Percentiles rank a stretch among this genome's conserved stretches.
Evolutionary conservation across 306 rosid species (phyloP).

Genomic region (barrel medic (Medicago truncatula)): DNA sequence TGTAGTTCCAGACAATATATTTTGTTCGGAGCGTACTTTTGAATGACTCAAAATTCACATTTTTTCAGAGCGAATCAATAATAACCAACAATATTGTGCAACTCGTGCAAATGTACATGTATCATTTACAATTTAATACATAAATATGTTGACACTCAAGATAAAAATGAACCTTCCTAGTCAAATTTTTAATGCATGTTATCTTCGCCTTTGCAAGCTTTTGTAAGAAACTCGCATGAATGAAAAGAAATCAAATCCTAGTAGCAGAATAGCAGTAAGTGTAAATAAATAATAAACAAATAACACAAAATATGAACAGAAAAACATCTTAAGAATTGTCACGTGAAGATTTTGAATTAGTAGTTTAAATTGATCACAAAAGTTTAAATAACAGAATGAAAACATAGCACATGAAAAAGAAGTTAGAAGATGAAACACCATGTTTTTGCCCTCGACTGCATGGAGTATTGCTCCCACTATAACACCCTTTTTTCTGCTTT

Average conservation of each 20-base stretch:
- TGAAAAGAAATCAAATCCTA: not conserved
- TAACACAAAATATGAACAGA: not conserved
- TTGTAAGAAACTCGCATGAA: not conserved
- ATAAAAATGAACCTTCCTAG: not conserved
- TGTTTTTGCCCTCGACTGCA: slow-evolving; percentile 61
- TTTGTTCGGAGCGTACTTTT: too few species aligned
- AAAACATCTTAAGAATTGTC: slow-evolving; percentile 34
- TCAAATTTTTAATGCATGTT: not conserved
- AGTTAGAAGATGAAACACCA: slow-evolving; percentile 33
- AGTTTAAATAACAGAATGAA: slow-evolving; percentile 43
- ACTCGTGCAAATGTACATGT: too few species aligned
- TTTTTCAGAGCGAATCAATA: too few species aligned
- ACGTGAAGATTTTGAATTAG: slow-evolving; percentile 16
- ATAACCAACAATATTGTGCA: too few species aligned
- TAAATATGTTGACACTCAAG: too few species aligned
- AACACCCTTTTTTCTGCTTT: slow-evolving; percentile 81
- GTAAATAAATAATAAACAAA: not conserved
- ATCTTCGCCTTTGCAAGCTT: not conserved
- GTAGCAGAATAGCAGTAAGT: not conserved
- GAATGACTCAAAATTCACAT: too few species aligned
- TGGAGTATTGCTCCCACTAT: slow-evolving; percentile 73
- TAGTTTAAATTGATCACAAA: slow-evolving; percentile 34
- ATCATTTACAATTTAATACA: too few species aligned
- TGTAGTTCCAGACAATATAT: too few species aligned
- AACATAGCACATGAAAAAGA: slow-evolving; percentile 35